phyloP scores from a whole-genome alignment of 805 yeast genomes.

The Maudiozyma barnettii region DNA sequence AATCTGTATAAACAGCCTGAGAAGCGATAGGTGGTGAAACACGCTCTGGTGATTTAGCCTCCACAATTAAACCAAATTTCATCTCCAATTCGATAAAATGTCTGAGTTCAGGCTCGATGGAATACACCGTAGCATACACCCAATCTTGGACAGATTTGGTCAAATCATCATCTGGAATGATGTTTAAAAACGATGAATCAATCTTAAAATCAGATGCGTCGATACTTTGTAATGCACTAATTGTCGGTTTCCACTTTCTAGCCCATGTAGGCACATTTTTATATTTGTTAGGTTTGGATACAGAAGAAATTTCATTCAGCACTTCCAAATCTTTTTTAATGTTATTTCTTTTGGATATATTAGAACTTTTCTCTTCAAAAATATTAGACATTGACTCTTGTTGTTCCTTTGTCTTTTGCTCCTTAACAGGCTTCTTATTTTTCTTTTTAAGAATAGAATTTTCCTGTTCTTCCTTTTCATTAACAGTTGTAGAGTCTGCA shows the following conservation, averaged over 20 bases:
- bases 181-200: constrained; percentile 44
- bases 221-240: constrained; percentile 26
- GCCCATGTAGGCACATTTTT: constrained; percentile 76
- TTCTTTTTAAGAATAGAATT: neutral
- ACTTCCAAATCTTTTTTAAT: constrained; percentile 25
- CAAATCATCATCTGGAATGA: constrained; percentile 70
- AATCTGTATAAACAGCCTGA: constrained; percentile 53
- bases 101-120: constrained; percentile 44
- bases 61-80: constrained; percentile 64
- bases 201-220: constrained; percentile 26
- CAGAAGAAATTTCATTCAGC: constrained; percentile 22
- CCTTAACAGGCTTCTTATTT: neutral
- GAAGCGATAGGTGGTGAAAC: constrained; percentile 58
- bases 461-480: constrained; percentile 1
- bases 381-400: constrained; percentile 14
- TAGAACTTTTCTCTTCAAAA: constrained; percentile 25
- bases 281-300: constrained; percentile 52
- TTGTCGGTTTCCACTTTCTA: constrained; percentile 51
- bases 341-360: constrained; percentile 25
- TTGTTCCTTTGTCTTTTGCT: neutral
- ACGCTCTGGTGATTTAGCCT: constrained; percentile 51
- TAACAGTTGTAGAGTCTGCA: neutral
- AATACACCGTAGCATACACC: constrained; percentile 74
- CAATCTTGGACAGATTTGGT: constrained; percentile 78
- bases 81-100: constrained; percentile 62